These are phyloP conservation scores for Pythium rishiriense DNA, from an alignment of 352 stramenopile genomes.

Conservation along the genomic window DNA sequence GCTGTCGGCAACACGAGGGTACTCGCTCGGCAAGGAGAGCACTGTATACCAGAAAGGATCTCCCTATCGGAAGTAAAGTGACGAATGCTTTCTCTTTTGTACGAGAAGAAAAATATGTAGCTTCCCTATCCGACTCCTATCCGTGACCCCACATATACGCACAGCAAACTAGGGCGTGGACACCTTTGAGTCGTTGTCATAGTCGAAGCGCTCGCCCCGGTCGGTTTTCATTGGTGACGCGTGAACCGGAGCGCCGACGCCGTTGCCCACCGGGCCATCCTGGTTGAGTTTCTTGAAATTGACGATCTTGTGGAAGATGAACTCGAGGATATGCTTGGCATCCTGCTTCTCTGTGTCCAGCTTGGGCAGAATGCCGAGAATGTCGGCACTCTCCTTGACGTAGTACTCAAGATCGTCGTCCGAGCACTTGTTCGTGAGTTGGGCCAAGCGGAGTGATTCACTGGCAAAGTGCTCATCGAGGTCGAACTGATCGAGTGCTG, in stretches of 20 bases:
- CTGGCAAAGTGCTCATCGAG: constrained; percentile 96
- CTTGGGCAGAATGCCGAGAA: constrained; percentile 87
- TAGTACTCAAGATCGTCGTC: constrained; percentile 95
- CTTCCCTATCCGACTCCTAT: not conserved
- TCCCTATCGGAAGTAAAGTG: constrained; percentile 17
- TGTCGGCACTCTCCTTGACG: constrained; percentile 91
- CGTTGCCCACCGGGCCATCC: constrained; percentile 33
- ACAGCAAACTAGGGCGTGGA: constrained; percentile 51
- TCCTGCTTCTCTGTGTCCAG: constrained; percentile 69
- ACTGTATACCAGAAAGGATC: constrained; percentile 58
- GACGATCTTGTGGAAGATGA: constrained; percentile 92
- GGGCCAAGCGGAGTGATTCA: constrained; percentile 88
- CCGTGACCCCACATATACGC: not conserved
- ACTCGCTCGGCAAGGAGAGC: constrained; percentile 55
- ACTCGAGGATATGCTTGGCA: constrained; percentile 91
- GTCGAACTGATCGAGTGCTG: constrained; percentile 95
- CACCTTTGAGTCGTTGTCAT: constrained; percentile 54
- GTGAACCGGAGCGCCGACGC: not conserved
- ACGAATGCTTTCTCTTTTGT: not conserved
- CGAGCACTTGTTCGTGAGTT: constrained; percentile 96
- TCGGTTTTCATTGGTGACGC: constrained; percentile 23
- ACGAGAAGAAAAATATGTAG: not conserved
- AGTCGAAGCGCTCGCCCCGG: constrained; percentile 36
- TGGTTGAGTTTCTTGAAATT: constrained; percentile 94
- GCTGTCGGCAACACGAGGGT: constrained; percentile 48